Conservation (phyloP, 73 alveolate species). For the Paramecium sonneborni region DNA sequence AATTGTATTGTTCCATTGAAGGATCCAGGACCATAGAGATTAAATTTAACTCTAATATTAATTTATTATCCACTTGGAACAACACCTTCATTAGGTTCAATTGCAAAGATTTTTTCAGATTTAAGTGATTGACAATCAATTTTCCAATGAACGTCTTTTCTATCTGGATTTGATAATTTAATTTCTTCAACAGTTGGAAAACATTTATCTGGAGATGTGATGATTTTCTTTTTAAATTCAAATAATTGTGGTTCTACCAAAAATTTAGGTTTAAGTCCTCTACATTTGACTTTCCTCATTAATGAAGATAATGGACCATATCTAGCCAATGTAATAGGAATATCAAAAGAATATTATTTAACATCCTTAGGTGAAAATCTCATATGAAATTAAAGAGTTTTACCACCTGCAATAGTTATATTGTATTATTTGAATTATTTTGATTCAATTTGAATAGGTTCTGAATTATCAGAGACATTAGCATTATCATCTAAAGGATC, state of each 20-base stretch:
- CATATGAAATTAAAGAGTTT: background rate
- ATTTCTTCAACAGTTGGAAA: slow-evolving; percentile 79
- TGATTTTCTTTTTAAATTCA: slow-evolving; percentile 84
- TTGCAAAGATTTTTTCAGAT: slow-evolving; percentile 78
- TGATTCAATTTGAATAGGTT: slow-evolving; percentile 38
- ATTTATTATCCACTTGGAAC: slow-evolving; percentile 84
- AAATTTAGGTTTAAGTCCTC: slow-evolving; percentile 93
- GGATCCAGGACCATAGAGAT: slow-evolving; percentile 93
- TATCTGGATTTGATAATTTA: slow-evolving; percentile 88
- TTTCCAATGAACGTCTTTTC: slow-evolving; percentile 81
- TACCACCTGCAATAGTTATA: slow-evolving; percentile 13
- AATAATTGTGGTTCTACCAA: slow-evolving; percentile 80
- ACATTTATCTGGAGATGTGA: slow-evolving; percentile 88
- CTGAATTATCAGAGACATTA: slow-evolving; percentile 30
- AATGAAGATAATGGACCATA: slow-evolving; percentile 55
- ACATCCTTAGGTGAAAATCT: slow-evolving; percentile 65
- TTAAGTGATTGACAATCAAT: slow-evolving; percentile 78
- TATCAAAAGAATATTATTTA: slow-evolving; percentile 23
- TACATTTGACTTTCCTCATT: slow-evolving; percentile 73
- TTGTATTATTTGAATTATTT: slow-evolving; percentile 42
- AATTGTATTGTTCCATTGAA: slow-evolving; percentile 86
- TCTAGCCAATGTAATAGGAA: slow-evolving; percentile 60
- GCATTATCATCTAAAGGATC: slow-evolving; percentile 60
- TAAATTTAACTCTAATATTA: slow-evolving; percentile 91
- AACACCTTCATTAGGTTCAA: slow-evolving; percentile 89